A percentile compares a stretch with the other conserved stretches of the same genome.
Evolutionary conservation across 192 early-diverging fungal genomes (phyloP).

Genomic region (Coemansia javaensis): DNA sequence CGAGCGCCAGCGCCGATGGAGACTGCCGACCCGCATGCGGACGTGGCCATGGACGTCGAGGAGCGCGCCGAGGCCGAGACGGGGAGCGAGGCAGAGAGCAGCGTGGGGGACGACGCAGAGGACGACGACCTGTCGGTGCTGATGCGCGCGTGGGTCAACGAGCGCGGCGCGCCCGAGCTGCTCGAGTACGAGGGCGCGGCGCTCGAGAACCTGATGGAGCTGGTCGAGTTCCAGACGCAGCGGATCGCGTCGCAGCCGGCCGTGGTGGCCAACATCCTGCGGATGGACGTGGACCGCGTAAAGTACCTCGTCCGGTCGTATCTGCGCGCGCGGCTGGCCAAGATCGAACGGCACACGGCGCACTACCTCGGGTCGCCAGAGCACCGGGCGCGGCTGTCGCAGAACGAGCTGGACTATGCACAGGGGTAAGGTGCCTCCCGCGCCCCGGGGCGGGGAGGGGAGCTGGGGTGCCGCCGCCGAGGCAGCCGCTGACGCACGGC

Average conservation of each 20-base stretch:
- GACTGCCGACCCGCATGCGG: too few relatives aligned
- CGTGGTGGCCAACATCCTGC: constrained; percentile 25
- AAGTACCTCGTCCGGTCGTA: constrained; percentile 48
- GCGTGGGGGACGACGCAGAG: constrained; percentile 5
- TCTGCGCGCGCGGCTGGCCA: constrained; percentile 30
- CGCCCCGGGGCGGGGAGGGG: too few relatives aligned
- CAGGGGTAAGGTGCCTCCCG: constrained; percentile 27
- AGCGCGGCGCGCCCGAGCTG: constrained; percentile 29
- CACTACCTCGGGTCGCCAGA: constrained; percentile 16
- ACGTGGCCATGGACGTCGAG: too few relatives aligned
- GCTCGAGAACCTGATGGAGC: constrained; percentile 48
- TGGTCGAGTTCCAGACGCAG: constrained; percentile 36
- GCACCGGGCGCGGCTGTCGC: constrained; percentile 32
- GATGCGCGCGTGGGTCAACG: constrained; percentile 32
- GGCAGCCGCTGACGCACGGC: not conserved
- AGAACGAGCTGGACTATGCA: constrained; percentile 43
- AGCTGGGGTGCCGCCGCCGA: too few relatives aligned
- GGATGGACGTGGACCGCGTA: constrained; percentile 41
- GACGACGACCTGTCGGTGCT: constrained; percentile 35
- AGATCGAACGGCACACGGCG: constrained; percentile 27
- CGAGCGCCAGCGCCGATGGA: too few relatives aligned
- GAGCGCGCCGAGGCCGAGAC: too few relatives aligned
- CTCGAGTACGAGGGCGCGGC: constrained; percentile 36
- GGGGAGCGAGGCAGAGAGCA: too few relatives aligned
- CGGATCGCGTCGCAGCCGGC: constrained; percentile 14